Percentiles rank a stretch among this genome's conserved stretches.
Conservation (phyloP, 2,329 filamentous ascomycete genomes). For the Raffaelea arxii region DNA sequence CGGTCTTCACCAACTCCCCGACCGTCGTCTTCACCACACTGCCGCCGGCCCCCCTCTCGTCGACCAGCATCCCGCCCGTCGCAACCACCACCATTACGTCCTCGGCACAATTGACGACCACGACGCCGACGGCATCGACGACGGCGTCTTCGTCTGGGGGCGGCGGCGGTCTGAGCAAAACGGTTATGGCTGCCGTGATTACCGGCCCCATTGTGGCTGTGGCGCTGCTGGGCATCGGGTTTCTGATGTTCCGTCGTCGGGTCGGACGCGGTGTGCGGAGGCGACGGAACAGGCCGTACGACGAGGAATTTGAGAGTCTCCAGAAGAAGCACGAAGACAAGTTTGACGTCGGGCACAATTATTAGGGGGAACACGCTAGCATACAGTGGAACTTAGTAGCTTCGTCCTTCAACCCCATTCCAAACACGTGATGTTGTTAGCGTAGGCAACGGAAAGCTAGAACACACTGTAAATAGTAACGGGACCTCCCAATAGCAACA, state of each 20-base stretch:
- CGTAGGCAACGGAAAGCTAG: too few species aligned
- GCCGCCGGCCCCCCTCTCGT: neutral
- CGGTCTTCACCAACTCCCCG: conserved; percentile 7
- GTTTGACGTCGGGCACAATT: conserved; percentile 14
- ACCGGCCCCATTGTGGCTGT: conserved; percentile 11
- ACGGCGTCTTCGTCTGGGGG: neutral
- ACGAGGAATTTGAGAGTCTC: conserved; percentile 16
- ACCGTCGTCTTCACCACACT: conserved; percentile 3
- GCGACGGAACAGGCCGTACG: conserved; percentile 11
- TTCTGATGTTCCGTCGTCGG: conserved; percentile 11
- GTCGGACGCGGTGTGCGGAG: conserved; percentile 1
- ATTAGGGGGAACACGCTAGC: conserved; percentile 6
- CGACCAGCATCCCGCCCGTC: neutral
- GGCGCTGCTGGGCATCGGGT: conserved; percentile 8
- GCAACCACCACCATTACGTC: conserved; percentile 2
- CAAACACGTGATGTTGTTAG: too few species aligned
- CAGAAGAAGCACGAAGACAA: conserved; percentile 16
- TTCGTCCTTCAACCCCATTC: too few species aligned
- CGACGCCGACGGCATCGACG: neutral
- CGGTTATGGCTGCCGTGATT: conserved; percentile 11
- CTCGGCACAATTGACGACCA: neutral
- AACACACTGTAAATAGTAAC: too few species aligned
- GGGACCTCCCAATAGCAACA: too few species aligned
- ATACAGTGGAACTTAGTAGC: too few species aligned
- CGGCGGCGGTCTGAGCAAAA: conserved; percentile 6